phyloP scores from a whole-genome alignment of 768 basidiomycete species.

The Hygrophorus pudorinus region DNA sequence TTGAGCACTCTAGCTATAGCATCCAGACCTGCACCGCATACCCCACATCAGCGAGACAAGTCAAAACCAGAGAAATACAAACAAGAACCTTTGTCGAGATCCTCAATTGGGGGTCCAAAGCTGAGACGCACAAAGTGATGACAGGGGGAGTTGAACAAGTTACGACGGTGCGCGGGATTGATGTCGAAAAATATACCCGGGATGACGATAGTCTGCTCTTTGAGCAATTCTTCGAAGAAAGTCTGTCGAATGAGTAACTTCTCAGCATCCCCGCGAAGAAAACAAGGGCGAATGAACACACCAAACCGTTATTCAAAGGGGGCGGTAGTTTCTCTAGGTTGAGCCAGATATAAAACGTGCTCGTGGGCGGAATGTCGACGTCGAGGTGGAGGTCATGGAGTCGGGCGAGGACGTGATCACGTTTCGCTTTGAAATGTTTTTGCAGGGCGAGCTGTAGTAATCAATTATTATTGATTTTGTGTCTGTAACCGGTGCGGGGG shows the following conservation, averaged over 20 bases:
- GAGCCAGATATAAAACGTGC: slow-evolving; percentile 95
- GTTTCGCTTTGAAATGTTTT: slow-evolving; percentile 83
- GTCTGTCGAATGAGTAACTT: slow-evolving; percentile 31
- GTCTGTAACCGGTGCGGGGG: background rate
- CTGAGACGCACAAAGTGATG: slow-evolving; percentile 84
- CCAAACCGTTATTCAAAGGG: slow-evolving; percentile 83
- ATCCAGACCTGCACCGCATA: slow-evolving; percentile 51
- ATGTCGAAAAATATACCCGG: slow-evolving; percentile 89
- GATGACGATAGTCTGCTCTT: slow-evolving; percentile 84
- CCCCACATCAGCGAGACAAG: background rate
- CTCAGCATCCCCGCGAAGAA: background rate
- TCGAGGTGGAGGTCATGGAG: slow-evolving; percentile 70
- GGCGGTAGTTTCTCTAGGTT: slow-evolving; percentile 69
- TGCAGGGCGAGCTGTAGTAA: slow-evolving; percentile 61
- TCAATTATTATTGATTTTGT: background rate
- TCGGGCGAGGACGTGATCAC: slow-evolving; percentile 82
- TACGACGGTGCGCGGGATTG: slow-evolving; percentile 73
- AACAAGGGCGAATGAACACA: slow-evolving; percentile 17
- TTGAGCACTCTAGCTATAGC: slow-evolving; percentile 74
- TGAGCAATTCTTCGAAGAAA: slow-evolving; percentile 91
- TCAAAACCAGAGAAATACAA: background rate
- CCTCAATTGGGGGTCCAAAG: slow-evolving; percentile 74
- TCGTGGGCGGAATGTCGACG: slow-evolving; percentile 63
- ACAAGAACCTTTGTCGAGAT: slow-evolving; percentile 60
- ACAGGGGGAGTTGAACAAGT: slow-evolving; percentile 85